Percentiles rank a stretch among this genome's conserved stretches.
Conservation (phyloP, 2,329 filamentous ascomycete genomes). For the Pseudopyricularia cyperi region DNA sequence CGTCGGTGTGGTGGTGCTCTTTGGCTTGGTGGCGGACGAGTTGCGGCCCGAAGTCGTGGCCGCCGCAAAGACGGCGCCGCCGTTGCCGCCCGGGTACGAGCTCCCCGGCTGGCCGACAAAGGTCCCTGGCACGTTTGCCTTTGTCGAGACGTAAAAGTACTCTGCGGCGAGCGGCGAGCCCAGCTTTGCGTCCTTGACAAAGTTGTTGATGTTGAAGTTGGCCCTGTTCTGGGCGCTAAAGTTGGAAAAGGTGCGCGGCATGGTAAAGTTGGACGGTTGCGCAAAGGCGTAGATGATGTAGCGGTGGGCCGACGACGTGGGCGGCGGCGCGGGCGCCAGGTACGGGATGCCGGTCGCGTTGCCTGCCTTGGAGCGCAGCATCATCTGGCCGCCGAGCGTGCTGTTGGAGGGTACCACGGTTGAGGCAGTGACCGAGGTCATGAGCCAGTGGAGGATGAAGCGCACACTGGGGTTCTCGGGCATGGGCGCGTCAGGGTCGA, state of each 20-base stretch:
- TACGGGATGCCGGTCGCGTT: neutral
- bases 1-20: neutral
- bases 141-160: constrained; percentile 5
- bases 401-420: neutral
- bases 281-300: constrained; percentile 7
- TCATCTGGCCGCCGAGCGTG: constrained; percentile 1
- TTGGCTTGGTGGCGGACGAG: neutral
- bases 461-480: constrained; percentile 3
- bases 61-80: constrained; percentile 4
- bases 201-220: constrained; percentile 3
- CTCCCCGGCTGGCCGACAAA: constrained; percentile 4
- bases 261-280: constrained; percentile 3
- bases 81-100: constrained; percentile 4
- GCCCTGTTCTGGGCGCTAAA: constrained; percentile 4
- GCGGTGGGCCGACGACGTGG: constrained; percentile 5
- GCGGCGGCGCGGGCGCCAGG: constrained; percentile 1
- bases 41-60: neutral
- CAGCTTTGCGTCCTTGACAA: constrained; percentile 4
- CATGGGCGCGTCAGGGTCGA: constrained; percentile 5
- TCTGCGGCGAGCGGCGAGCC: constrained; percentile 4
- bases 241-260: constrained; percentile 1
- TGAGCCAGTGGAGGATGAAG: constrained; percentile 7
- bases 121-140: constrained; percentile 2
- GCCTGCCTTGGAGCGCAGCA: neutral
- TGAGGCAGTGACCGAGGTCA: constrained; percentile 1